Base-by-base conservation (phyloP, 1,284 basidiomycete genomes). In the Cryptococcus sp. region DNA sequence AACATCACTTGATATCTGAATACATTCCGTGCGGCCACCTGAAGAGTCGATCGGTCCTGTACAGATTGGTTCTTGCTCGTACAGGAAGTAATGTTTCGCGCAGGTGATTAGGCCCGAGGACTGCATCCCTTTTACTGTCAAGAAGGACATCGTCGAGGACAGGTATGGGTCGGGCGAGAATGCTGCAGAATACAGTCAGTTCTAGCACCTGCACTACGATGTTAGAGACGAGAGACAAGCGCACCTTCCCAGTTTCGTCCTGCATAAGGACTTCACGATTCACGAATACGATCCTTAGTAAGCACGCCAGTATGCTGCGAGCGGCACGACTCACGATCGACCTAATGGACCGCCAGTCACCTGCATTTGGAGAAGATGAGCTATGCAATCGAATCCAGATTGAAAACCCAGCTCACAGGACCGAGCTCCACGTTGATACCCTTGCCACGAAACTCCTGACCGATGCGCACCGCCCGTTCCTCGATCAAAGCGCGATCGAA, bases 401-500 rank as follows among this genome's bases (percentile, higher is more conserved):
- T 16, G 46, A 45, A 19, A 13, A 27, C 11, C 10, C 0, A 16
- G 57, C 73, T 57, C 48, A 75, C 74, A 11, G 75, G 75, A 17
- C 72, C 75, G 2, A 78, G 63, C 31, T 68, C 71, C 15, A 76
- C 75, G 44, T 75, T 76, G 47, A 78, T 69, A 5, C 77, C 78
- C 50, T 77, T 78, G 27, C 70, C 78, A 47, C 72, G 69, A 68
- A 81, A 81, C 72, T 84, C 82, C 50, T 76, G 63, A 0, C 79
- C 81, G 57, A 83, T 80, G 15, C 78, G 75, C 15, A 61, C 50
- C 7, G 78, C 80, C 47, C 82, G 65, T 45, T 75, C 66, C 54
- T 78, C 73, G 41, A 82, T 74, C 23, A 82, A 72, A 7, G 80
- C 74, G 41, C 72, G 64, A 60, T 81, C 75, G 62, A 80, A 84